Evolutionary conservation across 129 eudicot genomes (phyloP), one percentile per base, ranked within the genome.

Genomic region (Logfia minima): DNA sequence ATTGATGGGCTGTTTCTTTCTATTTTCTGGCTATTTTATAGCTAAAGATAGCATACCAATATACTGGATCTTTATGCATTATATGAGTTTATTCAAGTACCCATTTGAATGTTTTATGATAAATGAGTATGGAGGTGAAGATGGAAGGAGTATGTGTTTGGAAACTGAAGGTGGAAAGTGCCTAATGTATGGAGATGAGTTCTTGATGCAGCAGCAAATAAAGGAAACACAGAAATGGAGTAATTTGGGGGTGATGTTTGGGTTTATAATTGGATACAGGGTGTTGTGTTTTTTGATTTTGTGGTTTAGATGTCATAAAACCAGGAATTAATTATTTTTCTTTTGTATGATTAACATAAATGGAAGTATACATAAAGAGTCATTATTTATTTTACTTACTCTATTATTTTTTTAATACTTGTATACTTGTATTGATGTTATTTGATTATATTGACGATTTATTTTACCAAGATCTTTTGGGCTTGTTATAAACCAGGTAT

Each of bases 21-120:
- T 94, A 28, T 94, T 94, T 71, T 94, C 99, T 5, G 99, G 99
- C 56, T 94, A 94, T 41, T 94, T 94, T 70, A 89, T 94, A 18
- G 85, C 96, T 0, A 85, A 88, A 78, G 92, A 94, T 14, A 85
- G 73, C 21, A 94, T 94, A 78, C 99, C 99, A 1, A 78, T 32
- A 9, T 91, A 94, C 82, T 94, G 99, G 99, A 77, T 87, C 4
- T 91, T 94, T 66, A 94, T 94, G 99, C 90, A 94, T 79, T 94
- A 91, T 56, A 48, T 91, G 87, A 94, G 99, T 39, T 77, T 94
- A 24, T 94, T 91, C 45, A 94, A 91, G 94, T 94, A 94, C 86
- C 99, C 97, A 13, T 94, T 89, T 75, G 99, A 91, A 81, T 86
- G 99, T 66, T 86, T 94, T 68, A 74, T 94, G 96, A 83, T 94